phyloP scores from a whole-genome alignment of 2,329 filamentous ascomycete species.

The Fusarium continuum region DNA sequence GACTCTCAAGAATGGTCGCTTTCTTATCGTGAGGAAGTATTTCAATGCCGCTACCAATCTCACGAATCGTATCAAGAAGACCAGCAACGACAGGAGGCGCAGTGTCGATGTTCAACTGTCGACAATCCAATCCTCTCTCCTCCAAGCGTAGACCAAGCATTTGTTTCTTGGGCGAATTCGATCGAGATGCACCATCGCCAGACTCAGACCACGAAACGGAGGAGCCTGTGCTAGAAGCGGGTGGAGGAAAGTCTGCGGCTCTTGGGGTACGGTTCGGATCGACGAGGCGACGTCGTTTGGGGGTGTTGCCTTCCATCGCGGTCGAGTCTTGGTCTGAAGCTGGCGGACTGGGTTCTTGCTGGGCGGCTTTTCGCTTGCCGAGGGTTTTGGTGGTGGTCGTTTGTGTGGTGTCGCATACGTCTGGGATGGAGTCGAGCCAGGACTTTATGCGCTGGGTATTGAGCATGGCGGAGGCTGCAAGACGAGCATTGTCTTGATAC shows the following conservation, averaged over 20 bases:
- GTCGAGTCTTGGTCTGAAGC: not conserved
- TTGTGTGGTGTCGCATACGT: not conserved
- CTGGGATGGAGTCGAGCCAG: constrained; percentile 12
- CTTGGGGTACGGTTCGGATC: constrained; percentile 1
- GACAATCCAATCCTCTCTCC: constrained; percentile 15
- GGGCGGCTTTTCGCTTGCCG: constrained; percentile 9
- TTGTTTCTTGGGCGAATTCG: constrained; percentile 29
- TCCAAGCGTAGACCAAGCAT: constrained; percentile 17
- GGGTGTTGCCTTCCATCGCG: not conserved
- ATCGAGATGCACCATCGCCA: constrained; percentile 9
- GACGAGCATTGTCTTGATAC: not conserved
- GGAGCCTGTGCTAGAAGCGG: not conserved
- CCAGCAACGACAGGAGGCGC: not conserved
- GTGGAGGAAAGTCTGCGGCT: not conserved
- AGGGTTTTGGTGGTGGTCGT: not conserved
- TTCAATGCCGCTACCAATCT: constrained; percentile 17
- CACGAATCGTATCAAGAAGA: constrained; percentile 13
- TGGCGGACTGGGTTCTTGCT: not conserved
- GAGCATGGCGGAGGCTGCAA: not conserved
- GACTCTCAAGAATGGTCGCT: constrained; percentile 1
- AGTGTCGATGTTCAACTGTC: not conserved
- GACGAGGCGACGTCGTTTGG: not conserved
- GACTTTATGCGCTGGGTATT: not conserved
- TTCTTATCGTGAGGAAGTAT: constrained; percentile 6
- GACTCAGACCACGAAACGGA: constrained; percentile 22